These are phyloP conservation scores for Elsinoe ampelina DNA, from an alignment of 2,329 filamentous ascomycete species.

Conservation along the genomic window DNA sequence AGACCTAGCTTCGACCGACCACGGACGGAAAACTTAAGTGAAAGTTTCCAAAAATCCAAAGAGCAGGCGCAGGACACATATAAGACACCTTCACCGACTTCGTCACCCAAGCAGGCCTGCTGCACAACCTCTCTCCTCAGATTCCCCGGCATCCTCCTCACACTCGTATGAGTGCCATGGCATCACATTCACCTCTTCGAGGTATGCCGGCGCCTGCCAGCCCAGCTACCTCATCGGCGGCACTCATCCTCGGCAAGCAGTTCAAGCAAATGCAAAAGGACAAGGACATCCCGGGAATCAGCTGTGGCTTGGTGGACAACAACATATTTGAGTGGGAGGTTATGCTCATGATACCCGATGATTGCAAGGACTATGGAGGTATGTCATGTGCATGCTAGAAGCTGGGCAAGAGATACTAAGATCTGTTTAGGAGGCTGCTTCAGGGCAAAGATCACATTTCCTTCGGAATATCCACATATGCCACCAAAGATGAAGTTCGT, in stretches of 20 bases:
- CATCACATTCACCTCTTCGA: not conserved
- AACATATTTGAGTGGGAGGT: constrained; percentile 98
- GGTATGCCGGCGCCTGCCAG: not conserved
- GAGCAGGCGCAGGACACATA: too few species aligned
- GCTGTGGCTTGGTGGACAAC: constrained; percentile 75
- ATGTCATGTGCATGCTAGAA: constrained; percentile 16
- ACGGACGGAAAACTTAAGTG: too few species aligned
- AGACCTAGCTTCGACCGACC: too few species aligned
- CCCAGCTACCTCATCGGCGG: constrained; percentile 45
- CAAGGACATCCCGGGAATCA: constrained; percentile 89
- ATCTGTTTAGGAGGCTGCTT: constrained; percentile 70
- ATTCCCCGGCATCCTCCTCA: not conserved
- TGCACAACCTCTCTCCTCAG: not conserved
- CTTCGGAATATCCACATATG: constrained; percentile 72
- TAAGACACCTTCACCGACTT: too few species aligned
- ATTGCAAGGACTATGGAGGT: constrained; percentile 74
- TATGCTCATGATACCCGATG: constrained; percentile 96
- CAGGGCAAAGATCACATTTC: constrained; percentile 74
- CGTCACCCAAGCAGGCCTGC: too few species aligned
- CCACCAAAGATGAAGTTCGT: constrained; percentile 86
- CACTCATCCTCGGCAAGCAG: constrained; percentile 69
- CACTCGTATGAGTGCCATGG: not conserved
- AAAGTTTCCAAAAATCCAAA: too few species aligned
- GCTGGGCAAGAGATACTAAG: not conserved
- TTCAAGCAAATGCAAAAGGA: constrained; percentile 89